Evolutionary conservation across 2,329 filamentous ascomycete genomes (phyloP).

Genomic region (Alternaria sp.): DNA sequence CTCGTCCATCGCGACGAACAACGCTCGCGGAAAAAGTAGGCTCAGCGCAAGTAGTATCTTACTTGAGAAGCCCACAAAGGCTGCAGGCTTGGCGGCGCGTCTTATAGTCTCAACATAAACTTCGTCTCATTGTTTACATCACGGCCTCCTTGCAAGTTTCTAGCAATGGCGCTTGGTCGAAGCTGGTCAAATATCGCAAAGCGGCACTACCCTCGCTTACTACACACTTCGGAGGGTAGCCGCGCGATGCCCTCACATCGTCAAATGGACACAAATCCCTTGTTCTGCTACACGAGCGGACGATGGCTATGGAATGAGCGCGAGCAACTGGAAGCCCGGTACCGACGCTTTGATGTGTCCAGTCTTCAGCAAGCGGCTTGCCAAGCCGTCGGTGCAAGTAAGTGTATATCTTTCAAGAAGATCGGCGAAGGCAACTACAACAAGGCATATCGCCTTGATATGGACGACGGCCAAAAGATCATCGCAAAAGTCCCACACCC

Average conservation of each 20-base stretch:
- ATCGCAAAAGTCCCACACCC: constrained; percentile 36
- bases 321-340: constrained; percentile 25
- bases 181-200: constrained; percentile 13
- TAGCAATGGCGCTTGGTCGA: neutral
- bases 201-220: constrained; percentile 11
- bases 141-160: neutral
- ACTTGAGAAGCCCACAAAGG: neutral
- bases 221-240: constrained; percentile 11
- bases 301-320: constrained; percentile 32
- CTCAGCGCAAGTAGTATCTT: neutral
- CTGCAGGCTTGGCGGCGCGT: neutral
- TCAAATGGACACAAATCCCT: constrained; percentile 12
- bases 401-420: constrained; percentile 23
- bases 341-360: constrained; percentile 23
- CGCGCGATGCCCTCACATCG: constrained; percentile 5
- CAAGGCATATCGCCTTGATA: constrained; percentile 24
- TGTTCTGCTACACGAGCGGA: constrained; percentile 33
- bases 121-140: neutral
- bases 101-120: neutral
- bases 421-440: constrained; percentile 32
- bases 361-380: constrained; percentile 25
- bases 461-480: constrained; percentile 27
- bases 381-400: constrained; percentile 16
- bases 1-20: neutral
- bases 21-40: neutral